Evolutionary conservation across 345 rosid species (phyloP), one percentile per base, ranked within the genome.

Genomic region (Corymbia maculata): DNA sequence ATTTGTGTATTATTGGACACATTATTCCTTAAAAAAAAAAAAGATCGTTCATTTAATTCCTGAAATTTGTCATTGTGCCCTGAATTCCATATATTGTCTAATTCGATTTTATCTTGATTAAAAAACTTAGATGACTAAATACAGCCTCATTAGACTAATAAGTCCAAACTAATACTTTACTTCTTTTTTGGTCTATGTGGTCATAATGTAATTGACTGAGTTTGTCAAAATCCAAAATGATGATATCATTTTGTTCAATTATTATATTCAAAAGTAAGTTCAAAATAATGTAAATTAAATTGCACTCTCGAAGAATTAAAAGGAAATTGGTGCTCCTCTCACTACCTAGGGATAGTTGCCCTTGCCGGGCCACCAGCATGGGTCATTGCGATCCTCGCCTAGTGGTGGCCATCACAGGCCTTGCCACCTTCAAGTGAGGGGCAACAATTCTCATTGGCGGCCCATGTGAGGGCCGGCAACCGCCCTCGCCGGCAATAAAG

Each of bases 101-200:
- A 16, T 0, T 2, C 1, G 3, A 1, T 52, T 17, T 17, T 52
- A 52, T 17, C 55, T 52, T 6, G 4, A 0, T 52, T 52, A 52
- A 52, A 52, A 36, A 52, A 6, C 16, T 17, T 17, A 52, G 4
- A 52, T 16, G 21, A 52, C 8, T 1, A 51, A 51, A 52, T 1
- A 52, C 7, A 6, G 21, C 2, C 55, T 52, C 16, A 52, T 1
- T 2, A 3, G 22, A 52, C 2, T 36, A 36, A 36, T 36, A 36
- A 36, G 19, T 26, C 15, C 1, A 0, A 26, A 14, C 7, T 59
- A 28, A 6, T 3, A 24, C 24, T 24, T 24, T 24, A 24, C 6
- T 59, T 59, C 13, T 59, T 59, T 59, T 59, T 59, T 26, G 30
- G 4, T 59, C 0, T 3, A 59, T 0, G 14, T 59, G 64, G 3